Percentiles rank a stretch among this genome's conserved stretches.
Evolutionary conservation across 1,284 basidiomycete species (phyloP).

Genomic region (Trichosporon coremiiforme): DNA sequence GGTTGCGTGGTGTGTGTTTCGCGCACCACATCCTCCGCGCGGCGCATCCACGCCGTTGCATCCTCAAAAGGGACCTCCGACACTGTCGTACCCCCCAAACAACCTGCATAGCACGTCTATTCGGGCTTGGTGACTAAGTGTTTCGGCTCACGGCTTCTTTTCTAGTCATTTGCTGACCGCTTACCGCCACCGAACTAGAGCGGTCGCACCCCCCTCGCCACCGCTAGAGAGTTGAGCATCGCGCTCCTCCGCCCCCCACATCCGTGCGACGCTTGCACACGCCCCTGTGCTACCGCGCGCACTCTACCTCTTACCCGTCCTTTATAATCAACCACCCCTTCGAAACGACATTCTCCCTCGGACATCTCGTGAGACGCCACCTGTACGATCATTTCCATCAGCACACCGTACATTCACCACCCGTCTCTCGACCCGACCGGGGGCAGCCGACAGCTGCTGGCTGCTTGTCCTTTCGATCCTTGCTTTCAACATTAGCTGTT

Average conservation of each 20-base stretch:
- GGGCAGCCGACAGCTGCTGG: constrained; percentile 7
- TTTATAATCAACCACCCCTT: background rate
- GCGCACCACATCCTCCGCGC: constrained; percentile 16
- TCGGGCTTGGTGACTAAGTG: constrained; percentile 10
- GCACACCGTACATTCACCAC: background rate
- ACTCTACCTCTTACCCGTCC: background rate
- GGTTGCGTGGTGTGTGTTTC: constrained; percentile 16
- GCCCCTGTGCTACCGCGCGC: background rate
- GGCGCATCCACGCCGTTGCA: constrained; percentile 11
- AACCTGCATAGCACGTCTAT: constrained; percentile 18
- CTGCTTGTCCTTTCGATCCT: constrained; percentile 1
- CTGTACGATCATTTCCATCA: background rate
- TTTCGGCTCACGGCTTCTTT: constrained; percentile 12
- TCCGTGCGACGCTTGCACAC: background rate
- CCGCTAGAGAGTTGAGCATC: constrained; percentile 28
- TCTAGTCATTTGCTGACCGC: constrained; percentile 7
- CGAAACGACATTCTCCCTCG: constrained; percentile 3
- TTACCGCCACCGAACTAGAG: constrained; percentile 10
- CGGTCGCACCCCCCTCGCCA: constrained; percentile 3
- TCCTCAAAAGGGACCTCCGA: constrained; percentile 17
- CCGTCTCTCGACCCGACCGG: background rate
- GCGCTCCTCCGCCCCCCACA: constrained; percentile 26
- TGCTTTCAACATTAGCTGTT: background rate
- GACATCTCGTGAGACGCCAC: background rate
- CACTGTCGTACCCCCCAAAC: background rate